phyloP scores from a whole-genome alignment of 139 green algal species.

The Coelastrella sp. region DNA sequence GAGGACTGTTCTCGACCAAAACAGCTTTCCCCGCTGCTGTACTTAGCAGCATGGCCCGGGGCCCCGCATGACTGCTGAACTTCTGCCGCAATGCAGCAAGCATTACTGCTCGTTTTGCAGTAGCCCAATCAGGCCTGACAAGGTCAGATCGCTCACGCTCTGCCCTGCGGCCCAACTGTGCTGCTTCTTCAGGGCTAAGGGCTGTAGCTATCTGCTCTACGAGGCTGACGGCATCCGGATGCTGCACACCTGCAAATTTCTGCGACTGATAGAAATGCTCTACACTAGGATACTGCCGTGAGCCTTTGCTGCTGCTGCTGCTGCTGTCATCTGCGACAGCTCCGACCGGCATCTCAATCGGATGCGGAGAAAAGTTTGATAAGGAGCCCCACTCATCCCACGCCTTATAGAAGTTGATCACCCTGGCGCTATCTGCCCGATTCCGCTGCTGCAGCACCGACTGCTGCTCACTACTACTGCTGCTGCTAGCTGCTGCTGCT shows the following conservation, averaged over 20 bases:
- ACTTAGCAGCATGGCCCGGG: constrained; percentile 84
- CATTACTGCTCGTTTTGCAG: constrained; percentile 91
- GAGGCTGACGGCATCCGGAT: constrained; percentile 59
- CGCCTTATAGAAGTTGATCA: constrained; percentile 95
- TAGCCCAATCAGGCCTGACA: constrained; percentile 86
- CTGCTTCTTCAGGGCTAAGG: constrained; percentile 90
- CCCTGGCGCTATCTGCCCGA: not conserved
- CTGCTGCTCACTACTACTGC: constrained; percentile 12
- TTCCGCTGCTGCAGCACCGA: constrained; percentile 19
- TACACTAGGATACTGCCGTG: constrained; percentile 74
- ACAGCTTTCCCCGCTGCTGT: constrained; percentile 55
- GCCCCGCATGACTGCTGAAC: constrained; percentile 81
- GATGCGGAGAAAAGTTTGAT: constrained; percentile 96
- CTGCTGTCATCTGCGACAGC: not conserved
- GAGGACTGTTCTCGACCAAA: constrained; percentile 85
- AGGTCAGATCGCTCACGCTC: constrained; percentile 82
- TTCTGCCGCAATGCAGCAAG: constrained; percentile 84
- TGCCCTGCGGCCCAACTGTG: constrained; percentile 73
- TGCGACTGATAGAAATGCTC: constrained; percentile 96
- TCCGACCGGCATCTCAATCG: constrained; percentile 77
- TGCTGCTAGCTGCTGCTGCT: constrained; percentile 18
- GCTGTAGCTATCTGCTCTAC: constrained; percentile 80
- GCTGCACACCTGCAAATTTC: constrained; percentile 81
- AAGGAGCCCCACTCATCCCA: constrained; percentile 95
- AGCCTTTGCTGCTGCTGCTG: constrained; percentile 29